Conservation (phyloP, 495 filamentous ascomycete genomes). For the Daldinia bambusicola region DNA sequence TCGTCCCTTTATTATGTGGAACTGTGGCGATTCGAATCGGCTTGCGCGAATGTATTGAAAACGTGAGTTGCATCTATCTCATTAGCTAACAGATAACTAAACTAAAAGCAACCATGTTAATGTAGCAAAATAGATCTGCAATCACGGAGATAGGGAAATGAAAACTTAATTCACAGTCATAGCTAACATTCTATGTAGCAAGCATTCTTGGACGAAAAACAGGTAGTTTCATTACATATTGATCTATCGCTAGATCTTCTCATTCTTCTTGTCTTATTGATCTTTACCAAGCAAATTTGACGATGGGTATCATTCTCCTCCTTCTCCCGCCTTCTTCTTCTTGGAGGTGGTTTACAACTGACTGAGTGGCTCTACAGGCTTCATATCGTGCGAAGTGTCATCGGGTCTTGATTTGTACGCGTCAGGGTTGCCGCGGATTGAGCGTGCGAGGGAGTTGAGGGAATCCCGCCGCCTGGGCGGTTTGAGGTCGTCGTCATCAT, state of each 20-base stretch:
- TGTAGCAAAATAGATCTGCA: background rate
- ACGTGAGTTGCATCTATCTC: too few relatives aligned
- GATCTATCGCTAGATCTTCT: background rate
- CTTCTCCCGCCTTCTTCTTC: background rate
- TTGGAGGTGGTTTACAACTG: constrained; percentile 28
- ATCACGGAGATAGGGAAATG: background rate
- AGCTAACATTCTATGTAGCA: too few relatives aligned
- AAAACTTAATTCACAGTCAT: background rate
- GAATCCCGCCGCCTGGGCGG: constrained; percentile 33
- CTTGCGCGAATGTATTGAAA: too few relatives aligned
- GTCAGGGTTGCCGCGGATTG: constrained; percentile 34
- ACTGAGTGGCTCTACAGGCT: constrained; percentile 45
- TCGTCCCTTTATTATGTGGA: too few relatives aligned
- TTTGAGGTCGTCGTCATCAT: constrained; percentile 12
- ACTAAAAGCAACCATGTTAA: background rate
- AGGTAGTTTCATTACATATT: constrained; percentile 27
- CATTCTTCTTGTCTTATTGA: background rate
- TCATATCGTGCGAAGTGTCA: constrained; percentile 43
- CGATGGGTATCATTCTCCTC: constrained; percentile 27
- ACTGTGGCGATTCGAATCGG: too few relatives aligned
- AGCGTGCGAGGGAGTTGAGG: constrained; percentile 39
- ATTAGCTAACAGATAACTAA: too few relatives aligned
- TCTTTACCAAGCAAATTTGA: background rate
- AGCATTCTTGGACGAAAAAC: constrained; percentile 9
- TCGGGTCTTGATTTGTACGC: constrained; percentile 40